A percentile compares a stretch with the other conserved stretches of the same genome.
These are phyloP conservation scores for Alopecurus myosuroides DNA, from an alignment of 176 grass and related monocot species.

Conservation along the genomic window DNA sequence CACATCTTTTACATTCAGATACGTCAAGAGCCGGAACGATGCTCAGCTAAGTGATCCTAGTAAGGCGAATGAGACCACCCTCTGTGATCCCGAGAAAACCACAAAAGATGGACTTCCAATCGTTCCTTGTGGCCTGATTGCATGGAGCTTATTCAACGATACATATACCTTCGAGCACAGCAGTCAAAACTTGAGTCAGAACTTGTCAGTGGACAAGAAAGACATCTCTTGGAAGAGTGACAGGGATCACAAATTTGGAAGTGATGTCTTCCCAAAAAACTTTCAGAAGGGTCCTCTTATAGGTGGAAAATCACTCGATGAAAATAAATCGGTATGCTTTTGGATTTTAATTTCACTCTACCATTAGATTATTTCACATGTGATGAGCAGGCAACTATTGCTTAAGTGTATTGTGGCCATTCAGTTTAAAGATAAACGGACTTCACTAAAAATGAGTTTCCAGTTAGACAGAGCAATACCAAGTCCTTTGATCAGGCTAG, in stretches of 20 bases:
- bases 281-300: conserved; percentile 70
- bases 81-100: conserved; percentile 75
- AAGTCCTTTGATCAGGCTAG: background rate
- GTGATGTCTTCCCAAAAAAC: conserved; percentile 70
- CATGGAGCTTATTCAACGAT: conserved; percentile 95
- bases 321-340: conserved; percentile 44
- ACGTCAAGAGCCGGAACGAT: conserved; percentile 96
- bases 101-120: conserved; percentile 38
- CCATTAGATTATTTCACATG: background rate
- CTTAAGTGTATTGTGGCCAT: background rate
- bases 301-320: conserved; percentile 57
- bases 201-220: conserved; percentile 60
- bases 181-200: too few relatives aligned
- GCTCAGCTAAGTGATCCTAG: conserved; percentile 46
- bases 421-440: conserved; percentile 12
- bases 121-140: conserved; percentile 91
- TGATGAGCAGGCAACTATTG: background rate
- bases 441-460: background rate
- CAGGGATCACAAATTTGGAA: conserved; percentile 93
- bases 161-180: conserved; percentile 55
- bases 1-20: conserved; percentile 42
- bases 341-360: background rate
- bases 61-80: conserved; percentile 30
- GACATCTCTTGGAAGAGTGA: conserved; percentile 95
- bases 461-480: background rate